phyloP scores from a whole-genome alignment of 129 eudicot species.

The Artemisia argyi region DNA sequence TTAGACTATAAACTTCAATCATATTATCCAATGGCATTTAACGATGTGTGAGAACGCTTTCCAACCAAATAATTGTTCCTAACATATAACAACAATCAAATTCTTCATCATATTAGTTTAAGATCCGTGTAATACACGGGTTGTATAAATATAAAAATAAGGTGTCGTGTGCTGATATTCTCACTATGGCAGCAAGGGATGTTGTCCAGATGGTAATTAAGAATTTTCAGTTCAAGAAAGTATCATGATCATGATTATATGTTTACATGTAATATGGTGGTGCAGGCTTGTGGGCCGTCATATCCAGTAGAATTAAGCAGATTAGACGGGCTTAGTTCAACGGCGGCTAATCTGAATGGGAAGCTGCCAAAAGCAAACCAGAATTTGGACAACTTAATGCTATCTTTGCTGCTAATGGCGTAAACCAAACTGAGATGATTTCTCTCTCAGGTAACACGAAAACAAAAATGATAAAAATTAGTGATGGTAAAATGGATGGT shows the following conservation, averaged over 20 bases:
- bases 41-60: too few species aligned
- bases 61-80: too few species aligned
- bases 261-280: neutral
- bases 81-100: slow-evolving; percentile 60
- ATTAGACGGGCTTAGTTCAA: slow-evolving; percentile 70
- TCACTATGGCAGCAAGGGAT: slow-evolving; percentile 86
- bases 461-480: neutral
- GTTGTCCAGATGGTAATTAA: slow-evolving; percentile 48
- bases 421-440: slow-evolving; percentile 74
- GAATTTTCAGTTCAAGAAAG: neutral
- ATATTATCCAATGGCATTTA: too few species aligned
- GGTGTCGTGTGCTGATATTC: slow-evolving; percentile 92
- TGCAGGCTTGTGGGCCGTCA: slow-evolving; percentile 79
- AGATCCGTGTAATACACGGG: slow-evolving; percentile 64
- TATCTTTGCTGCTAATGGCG: slow-evolving; percentile 64
- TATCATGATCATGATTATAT: neutral
- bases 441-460: slow-evolving; percentile 72
- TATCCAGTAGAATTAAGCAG: slow-evolving; percentile 83
- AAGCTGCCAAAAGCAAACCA: slow-evolving; percentile 63
- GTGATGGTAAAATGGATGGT: neutral
- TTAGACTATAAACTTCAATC: too few species aligned
- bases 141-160: slow-evolving; percentile 63
- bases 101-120: slow-evolving; percentile 71
- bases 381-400: slow-evolving; percentile 68
- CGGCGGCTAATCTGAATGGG: slow-evolving; percentile 59